Evolutionary conservation across 306 rosid genomes (phyloP), one percentile per base, ranked within the genome.

Genomic region (Acmispon strigosus): DNA sequence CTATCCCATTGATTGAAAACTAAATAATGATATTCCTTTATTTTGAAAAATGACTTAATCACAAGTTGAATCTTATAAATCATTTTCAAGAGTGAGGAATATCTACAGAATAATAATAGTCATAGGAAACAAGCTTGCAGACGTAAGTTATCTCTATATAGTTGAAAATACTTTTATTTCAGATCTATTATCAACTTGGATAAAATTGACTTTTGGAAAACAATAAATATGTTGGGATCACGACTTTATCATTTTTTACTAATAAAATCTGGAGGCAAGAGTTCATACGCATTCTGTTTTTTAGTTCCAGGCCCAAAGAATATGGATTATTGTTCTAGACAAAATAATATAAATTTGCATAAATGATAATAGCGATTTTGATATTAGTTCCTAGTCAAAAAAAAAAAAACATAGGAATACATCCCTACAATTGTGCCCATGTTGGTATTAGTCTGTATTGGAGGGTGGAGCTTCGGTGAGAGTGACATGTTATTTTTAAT

Each of bases 141-240:
- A 56, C 70, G 70, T 62, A 82, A 77, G 77, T 82, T 82, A 73
- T 42, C 56, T 68, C 34, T 27, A 12, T 47, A 36, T 57, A 52
- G 22, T 39, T 74, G 80, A 74, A 74, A 76, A 60, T 76, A 37
- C 10, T 52, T 43, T 47, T 59, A 8, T 34, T 37, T 68, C 36
- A 57, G 55, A 50, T 15, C 24, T 50, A 24, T 52, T 66, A 50
- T 65, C 75, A 60, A 72, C 66, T 61, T 61, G 45, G 66, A 77
- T 45, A 57, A 66, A 65, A 71, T 81, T 81, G 82, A 81, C 73
- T 44, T 81, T 71, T 20, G 36, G 20, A 52, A 8, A 74, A 53
- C 36, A 73, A 73, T 44, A 73, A 73, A 66, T 34, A 39, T 36
- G 17, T 18, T 37, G 37, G 54, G 19, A 58, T 6, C 10, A 18